Conservation (phyloP, 2,329 filamentous ascomycete genomes). For the Penicillium oxalicum region DNA sequence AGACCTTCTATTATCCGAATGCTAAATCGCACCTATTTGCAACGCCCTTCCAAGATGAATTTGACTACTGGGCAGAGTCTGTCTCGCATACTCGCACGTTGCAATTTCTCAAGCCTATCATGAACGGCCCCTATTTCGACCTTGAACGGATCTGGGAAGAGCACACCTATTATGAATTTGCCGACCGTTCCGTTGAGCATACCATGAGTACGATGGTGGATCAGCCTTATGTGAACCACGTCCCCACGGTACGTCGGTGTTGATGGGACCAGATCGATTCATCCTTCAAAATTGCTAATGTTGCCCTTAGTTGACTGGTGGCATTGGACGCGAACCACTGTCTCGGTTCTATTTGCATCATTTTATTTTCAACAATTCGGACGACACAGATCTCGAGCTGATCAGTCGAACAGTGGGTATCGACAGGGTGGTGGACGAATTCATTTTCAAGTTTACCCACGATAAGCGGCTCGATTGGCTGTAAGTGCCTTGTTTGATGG, state of each 20-base stretch:
- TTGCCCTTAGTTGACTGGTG: neutral
- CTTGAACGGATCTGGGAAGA: constrained; percentile 1
- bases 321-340: neutral
- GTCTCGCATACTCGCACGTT: constrained; percentile 61
- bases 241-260: neutral
- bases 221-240: constrained; percentile 1
- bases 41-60: constrained; percentile 1
- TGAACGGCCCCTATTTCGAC: constrained; percentile 62
- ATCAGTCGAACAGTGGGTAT: neutral
- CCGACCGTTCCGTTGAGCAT: neutral
- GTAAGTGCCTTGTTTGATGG: neutral
- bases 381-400: neutral
- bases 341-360: constrained; percentile 41
- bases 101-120: constrained; percentile 54
- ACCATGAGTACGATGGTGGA: constrained; percentile 1
- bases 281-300: neutral
- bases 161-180: constrained; percentile 1
- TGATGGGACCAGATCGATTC: neutral
- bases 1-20: neutral
- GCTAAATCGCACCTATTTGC: neutral
- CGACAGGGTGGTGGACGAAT: constrained; percentile 1
- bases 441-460: constrained; percentile 2
- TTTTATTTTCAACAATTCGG: constrained; percentile 62
- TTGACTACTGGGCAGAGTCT: constrained; percentile 45
- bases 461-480: constrained; percentile 1